These are phyloP conservation scores for Pisolithus albus DNA, from an alignment of 768 basidiomycete species.

Conservation along the genomic window DNA sequence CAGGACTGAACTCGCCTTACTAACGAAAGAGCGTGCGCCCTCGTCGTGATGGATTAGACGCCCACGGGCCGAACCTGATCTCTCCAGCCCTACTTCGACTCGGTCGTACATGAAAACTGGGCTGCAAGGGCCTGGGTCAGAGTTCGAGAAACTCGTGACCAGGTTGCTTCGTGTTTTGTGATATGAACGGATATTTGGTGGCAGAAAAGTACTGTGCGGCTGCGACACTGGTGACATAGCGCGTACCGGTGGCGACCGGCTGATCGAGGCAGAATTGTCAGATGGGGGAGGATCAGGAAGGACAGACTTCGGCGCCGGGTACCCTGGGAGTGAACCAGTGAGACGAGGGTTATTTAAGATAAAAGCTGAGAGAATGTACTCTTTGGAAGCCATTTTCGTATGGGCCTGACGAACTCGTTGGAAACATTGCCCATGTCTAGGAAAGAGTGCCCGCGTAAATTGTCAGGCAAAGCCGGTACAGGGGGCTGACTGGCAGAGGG, in stretches of 20 bases:
- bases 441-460: constrained; percentile 21
- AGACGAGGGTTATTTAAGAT: not conserved
- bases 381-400: constrained; percentile 10
- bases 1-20: constrained; percentile 23
- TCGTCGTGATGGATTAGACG: constrained; percentile 12
- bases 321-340: constrained; percentile 5
- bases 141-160: constrained; percentile 16
- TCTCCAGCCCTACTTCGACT: not conserved
- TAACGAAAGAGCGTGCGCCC: constrained; percentile 16
- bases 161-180: constrained; percentile 17
- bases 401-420: constrained; percentile 28
- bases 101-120: not conserved
- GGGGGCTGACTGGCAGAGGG: constrained; percentile 25
- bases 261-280: constrained; percentile 8
- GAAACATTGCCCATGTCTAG: constrained; percentile 28
- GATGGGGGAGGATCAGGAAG: constrained; percentile 19
- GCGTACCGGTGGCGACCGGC: constrained; percentile 3
- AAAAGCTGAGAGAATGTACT: constrained; percentile 1
- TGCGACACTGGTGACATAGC: not conserved
- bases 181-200: not conserved
- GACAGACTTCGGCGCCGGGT: constrained; percentile 8
- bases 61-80: constrained; percentile 21
- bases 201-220: not conserved
- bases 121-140: constrained; percentile 5
- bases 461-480: constrained; percentile 21